Percentiles rank a stretch among this genome's conserved stretches.
Evolutionary conservation across 208 protist species (phyloP).

Genomic region (Crithidia thermophila): DNA sequence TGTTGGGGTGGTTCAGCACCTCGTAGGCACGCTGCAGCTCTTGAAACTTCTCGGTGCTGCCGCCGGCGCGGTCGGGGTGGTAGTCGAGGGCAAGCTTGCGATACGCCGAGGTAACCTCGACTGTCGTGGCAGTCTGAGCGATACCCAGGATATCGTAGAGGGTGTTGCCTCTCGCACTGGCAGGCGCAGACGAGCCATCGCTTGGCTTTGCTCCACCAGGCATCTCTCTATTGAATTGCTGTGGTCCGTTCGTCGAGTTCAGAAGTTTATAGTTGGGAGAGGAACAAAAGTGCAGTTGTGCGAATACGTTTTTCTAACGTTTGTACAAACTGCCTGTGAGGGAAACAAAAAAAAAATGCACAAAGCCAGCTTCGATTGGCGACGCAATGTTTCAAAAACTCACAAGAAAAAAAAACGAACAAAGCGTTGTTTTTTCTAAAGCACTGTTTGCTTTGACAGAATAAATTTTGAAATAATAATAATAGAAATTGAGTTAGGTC

Average conservation of each 20-base stretch:
- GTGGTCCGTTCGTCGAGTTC: too few relatives aligned
- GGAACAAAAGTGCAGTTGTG: too few relatives aligned
- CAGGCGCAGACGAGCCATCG: background rate
- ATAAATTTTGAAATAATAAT: too few relatives aligned
- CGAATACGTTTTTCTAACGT: too few relatives aligned
- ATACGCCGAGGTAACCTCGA: conserved; percentile 89
- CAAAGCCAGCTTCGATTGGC: too few relatives aligned
- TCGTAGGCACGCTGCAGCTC: conserved; percentile 96
- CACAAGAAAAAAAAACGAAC: background rate
- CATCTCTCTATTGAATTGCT: too few relatives aligned
- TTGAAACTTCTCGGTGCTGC: conserved; percentile 76
- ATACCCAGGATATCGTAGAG: conserved; percentile 85
- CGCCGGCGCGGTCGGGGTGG: conserved; percentile 87
- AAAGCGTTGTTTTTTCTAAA: background rate
- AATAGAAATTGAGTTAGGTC: background rate
- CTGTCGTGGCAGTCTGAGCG: conserved; percentile 48
- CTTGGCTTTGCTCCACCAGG: background rate
- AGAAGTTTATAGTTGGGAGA: too few relatives aligned
- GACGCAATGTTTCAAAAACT: too few relatives aligned
- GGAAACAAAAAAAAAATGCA: too few relatives aligned
- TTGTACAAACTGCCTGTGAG: too few relatives aligned
- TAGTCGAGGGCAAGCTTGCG: conserved; percentile 68
- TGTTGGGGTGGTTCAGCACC: conserved; percentile 91
- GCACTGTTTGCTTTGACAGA: too few relatives aligned
- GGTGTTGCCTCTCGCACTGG: conserved; percentile 19